Evolutionary conservation across 2,329 filamentous ascomycete species (phyloP).

Genomic region (Xylariaceae sp.): DNA sequence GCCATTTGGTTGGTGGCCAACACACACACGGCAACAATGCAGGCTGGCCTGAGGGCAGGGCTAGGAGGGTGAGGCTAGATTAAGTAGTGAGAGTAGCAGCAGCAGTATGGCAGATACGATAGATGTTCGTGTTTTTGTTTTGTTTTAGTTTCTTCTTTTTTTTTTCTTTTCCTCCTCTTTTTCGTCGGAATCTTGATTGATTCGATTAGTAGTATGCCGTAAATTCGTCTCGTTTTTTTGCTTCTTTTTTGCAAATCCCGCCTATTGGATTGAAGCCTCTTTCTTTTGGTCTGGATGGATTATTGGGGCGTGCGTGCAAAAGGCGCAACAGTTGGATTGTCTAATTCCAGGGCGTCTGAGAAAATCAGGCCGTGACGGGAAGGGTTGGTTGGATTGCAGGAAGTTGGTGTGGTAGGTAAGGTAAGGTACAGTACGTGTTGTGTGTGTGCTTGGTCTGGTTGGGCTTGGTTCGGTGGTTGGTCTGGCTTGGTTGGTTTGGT

Average conservation of each 20-base stretch:
- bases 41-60: too few species aligned
- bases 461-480: neutral
- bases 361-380: neutral
- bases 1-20: conserved; percentile 20
- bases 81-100: too few species aligned
- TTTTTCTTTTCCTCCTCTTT: neutral
- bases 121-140: neutral
- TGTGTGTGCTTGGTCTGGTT: neutral
- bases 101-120: neutral
- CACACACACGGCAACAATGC: too few species aligned
- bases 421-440: too few species aligned
- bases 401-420: too few species aligned
- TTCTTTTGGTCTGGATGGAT: neutral
- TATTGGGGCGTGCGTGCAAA: neutral
- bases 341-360: neutral
- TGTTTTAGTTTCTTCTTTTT: neutral
- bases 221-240: neutral
- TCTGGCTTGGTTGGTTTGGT: neutral
- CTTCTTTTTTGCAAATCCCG: neutral
- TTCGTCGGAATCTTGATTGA: neutral
- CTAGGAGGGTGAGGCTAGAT: too few species aligned
- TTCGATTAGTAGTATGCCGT: neutral
- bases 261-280: neutral
- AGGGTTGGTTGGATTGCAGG: neutral
- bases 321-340: neutral